phyloP scores from a whole-genome alignment of 1,284 basidiomycete genomes.

The Irpex sp. region DNA sequence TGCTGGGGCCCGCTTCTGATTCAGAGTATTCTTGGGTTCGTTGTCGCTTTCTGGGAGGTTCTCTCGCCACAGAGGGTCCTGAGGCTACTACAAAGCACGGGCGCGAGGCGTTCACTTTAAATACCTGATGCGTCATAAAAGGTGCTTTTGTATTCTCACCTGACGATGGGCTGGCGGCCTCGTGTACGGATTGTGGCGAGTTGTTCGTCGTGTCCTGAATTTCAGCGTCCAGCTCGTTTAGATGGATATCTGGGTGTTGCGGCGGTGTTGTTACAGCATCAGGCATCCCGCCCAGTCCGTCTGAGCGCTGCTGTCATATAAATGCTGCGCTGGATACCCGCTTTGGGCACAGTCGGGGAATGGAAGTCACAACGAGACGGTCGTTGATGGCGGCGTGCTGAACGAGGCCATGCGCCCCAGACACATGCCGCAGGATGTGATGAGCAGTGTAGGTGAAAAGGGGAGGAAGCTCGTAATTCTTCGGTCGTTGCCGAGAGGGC shows the following conservation, averaged over 20 bases:
- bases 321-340: not conserved
- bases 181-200: not conserved
- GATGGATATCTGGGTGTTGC: not conserved
- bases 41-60: conserved; percentile 2
- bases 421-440: not conserved
- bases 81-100: not conserved
- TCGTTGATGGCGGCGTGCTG: not conserved
- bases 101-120: not conserved
- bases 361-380: too few relatives aligned
- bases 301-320: not conserved
- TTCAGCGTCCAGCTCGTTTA: not conserved
- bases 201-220: not conserved
- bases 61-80: not conserved
- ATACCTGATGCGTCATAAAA: not conserved
- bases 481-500: conserved; percentile 5
- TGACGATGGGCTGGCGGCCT: not conserved
- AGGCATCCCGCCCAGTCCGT: not conserved
- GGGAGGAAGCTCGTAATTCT: not conserved
- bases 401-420: not conserved
- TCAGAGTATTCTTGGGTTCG: not conserved
- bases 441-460: not conserved
- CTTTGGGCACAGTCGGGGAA: too few relatives aligned
- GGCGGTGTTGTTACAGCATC: not conserved
- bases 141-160: not conserved
- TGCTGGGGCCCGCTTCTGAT: not conserved